Percentiles rank a stretch among this genome's conserved stretches.
These are phyloP conservation scores for Plectosphaerella cucumerina DNA, from an alignment of 2,329 filamentous ascomycete species.

Conservation along the genomic window DNA sequence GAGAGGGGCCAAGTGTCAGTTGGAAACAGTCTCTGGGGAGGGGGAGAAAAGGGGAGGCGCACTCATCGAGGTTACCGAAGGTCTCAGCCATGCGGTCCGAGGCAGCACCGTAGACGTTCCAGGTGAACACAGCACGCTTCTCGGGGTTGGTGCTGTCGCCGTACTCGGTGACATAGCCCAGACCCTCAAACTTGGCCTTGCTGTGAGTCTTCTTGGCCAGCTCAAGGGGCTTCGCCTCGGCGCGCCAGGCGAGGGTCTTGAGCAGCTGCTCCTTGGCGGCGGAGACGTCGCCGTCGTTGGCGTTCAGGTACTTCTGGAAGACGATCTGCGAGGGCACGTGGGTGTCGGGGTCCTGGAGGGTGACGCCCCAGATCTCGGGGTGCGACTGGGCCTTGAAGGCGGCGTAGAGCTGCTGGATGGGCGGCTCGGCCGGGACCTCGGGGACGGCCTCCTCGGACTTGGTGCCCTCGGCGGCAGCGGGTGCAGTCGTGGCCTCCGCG, in stretches of 20 bases:
- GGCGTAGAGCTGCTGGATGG: slow-evolving; percentile 53
- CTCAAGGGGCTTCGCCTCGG: slow-evolving; percentile 66
- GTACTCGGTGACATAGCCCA: slow-evolving; percentile 78
- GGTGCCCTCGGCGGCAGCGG: slow-evolving; percentile 13
- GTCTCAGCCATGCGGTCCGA: slow-evolving; percentile 80
- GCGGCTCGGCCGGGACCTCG: slow-evolving; percentile 28
- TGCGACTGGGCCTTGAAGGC: slow-evolving; percentile 55
- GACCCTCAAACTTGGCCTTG: slow-evolving; percentile 65
- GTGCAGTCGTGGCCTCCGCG: background rate
- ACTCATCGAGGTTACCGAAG: slow-evolving; percentile 81
- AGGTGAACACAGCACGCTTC: slow-evolving; percentile 68
- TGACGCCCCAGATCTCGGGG: slow-evolving; percentile 83
- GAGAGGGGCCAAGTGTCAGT: background rate
- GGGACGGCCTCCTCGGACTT: slow-evolving; percentile 16
- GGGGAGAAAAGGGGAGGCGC: slow-evolving; percentile 29
- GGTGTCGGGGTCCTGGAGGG: slow-evolving; percentile 48
- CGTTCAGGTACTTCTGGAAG: slow-evolving; percentile 89
- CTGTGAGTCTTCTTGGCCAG: slow-evolving; percentile 62
- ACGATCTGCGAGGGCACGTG: slow-evolving; percentile 78
- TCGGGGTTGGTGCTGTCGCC: slow-evolving; percentile 36
- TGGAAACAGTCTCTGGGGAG: background rate
- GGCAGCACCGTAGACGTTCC: slow-evolving; percentile 86
- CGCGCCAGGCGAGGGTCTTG: slow-evolving; percentile 80
- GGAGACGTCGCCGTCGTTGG: slow-evolving; percentile 72
- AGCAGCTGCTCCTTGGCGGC: slow-evolving; percentile 75